Conservation (phyloP, 1,139 yeast genomes). For the Taphrina deformans region DNA sequence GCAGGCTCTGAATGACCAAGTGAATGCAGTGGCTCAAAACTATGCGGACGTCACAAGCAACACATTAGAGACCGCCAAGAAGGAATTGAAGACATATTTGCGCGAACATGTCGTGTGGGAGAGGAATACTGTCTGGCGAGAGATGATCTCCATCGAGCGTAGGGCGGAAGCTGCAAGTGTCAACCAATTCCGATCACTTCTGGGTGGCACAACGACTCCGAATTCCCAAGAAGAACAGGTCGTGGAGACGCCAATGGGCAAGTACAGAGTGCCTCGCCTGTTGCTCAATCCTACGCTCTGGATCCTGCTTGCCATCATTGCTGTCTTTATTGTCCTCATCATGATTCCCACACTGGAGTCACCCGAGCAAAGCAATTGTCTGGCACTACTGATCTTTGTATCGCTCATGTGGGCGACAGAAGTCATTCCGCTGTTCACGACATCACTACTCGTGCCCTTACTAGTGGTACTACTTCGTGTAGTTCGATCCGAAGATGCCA, state of each 20-base stretch:
- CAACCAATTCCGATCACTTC: conserved; percentile 22
- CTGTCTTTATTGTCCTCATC: conserved; percentile 54
- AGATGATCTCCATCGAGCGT: conserved; percentile 78
- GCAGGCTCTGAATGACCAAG: conserved; percentile 51
- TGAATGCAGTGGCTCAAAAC: conserved; percentile 54
- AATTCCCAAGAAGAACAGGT: conserved; percentile 37
- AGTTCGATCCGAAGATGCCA: conserved; percentile 57
- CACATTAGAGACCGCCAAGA: conserved; percentile 56
- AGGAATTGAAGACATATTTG: conserved; percentile 70
- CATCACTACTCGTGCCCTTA: conserved; percentile 78
- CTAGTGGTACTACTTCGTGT: conserved; percentile 72
- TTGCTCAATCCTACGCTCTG: conserved; percentile 42
- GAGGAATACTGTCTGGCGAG: conserved; percentile 95
- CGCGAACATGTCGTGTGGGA: conserved; percentile 96
- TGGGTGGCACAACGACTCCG: conserved; percentile 26
- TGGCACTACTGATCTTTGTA: conserved; percentile 75
- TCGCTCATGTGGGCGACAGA: conserved; percentile 94
- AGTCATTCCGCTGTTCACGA: conserved; percentile 81
- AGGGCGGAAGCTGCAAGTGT: conserved; percentile 49
- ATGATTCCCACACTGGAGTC: conserved; percentile 58
- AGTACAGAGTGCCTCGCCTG: conserved; percentile 37
- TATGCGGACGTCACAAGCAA: conserved; percentile 53
- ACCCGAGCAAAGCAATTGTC: conserved; percentile 67
- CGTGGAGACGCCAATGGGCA: conserved; percentile 37
- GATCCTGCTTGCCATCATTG: conserved; percentile 52